These are phyloP conservation scores for Naganishia liquefaciens DNA, from an alignment of 1,284 basidiomycete species.

Conservation along the genomic window DNA sequence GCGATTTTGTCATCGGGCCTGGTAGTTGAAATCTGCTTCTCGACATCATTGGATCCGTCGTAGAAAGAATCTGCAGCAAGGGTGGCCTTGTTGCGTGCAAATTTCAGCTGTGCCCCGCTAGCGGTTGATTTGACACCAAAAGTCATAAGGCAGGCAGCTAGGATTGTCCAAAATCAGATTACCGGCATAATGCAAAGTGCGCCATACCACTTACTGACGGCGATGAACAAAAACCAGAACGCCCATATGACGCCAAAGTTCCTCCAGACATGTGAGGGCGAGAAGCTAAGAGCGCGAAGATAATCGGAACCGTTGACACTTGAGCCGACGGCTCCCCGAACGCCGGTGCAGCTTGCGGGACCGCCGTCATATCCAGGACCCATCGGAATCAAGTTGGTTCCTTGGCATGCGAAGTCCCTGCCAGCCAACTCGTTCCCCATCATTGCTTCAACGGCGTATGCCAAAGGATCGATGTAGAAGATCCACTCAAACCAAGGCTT, in stretches of 20 bases:
- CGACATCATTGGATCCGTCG: conserved; percentile 1
- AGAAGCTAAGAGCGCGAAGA: conserved; percentile 16
- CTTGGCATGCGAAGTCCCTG: conserved; percentile 41
- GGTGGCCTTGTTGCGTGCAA: conserved; percentile 26
- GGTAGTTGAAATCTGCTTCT: conserved; percentile 13
- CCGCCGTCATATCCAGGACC: conserved; percentile 21
- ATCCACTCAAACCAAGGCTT: conserved; percentile 28
- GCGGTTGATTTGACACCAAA: background rate
- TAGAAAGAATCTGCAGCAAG: background rate
- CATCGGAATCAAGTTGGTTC: conserved; percentile 19
- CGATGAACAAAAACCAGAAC: conserved; percentile 11
- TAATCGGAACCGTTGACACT: conserved; percentile 23
- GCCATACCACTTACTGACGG: conserved; percentile 1
- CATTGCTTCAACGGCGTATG: conserved; percentile 44
- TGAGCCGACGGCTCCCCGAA: conserved; percentile 12
- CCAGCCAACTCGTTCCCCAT: conserved; percentile 54
- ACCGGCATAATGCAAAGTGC: background rate
- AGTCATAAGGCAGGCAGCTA: conserved; percentile 16
- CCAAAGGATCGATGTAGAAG: conserved; percentile 19
- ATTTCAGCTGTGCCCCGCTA: conserved; percentile 5
- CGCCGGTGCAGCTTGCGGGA: conserved; percentile 11
- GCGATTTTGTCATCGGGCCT: too few species aligned
- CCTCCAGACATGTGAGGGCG: conserved; percentile 16
- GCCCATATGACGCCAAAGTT: conserved; percentile 32
- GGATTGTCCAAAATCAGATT: background rate